A percentile compares a stretch with the other conserved stretches of the same genome.
Conservation (phyloP, 805 yeast genomes). For the Suhomyces pyralidae region DNA sequence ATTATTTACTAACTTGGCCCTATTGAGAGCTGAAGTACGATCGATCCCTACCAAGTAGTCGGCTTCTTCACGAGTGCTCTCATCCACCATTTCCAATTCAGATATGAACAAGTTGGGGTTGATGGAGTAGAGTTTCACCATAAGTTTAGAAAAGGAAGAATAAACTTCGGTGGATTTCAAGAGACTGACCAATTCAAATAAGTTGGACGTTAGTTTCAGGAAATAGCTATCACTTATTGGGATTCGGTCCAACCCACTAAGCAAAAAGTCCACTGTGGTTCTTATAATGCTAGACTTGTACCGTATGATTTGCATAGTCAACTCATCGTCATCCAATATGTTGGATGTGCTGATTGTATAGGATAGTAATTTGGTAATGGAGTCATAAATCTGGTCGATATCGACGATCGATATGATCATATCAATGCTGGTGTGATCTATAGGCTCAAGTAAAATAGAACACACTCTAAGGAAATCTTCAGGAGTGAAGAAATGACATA, state of each 20-base stretch:
- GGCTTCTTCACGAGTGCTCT: slow-evolving; percentile 28
- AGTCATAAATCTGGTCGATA: slow-evolving; percentile 27
- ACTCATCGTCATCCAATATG: slow-evolving; percentile 25
- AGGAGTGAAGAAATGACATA: slow-evolving; percentile 21
- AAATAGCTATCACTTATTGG: slow-evolving; percentile 35
- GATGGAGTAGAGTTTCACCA: slow-evolving; percentile 26
- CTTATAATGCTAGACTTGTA: slow-evolving; percentile 27
- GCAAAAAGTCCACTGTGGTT: slow-evolving; percentile 27
- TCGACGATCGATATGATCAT: slow-evolving; percentile 21
- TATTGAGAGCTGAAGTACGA: slow-evolving; percentile 12
- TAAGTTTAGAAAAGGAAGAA: slow-evolving; percentile 20
- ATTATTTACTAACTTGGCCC: slow-evolving; percentile 6
- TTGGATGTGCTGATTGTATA: slow-evolving; percentile 30
- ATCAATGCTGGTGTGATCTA: slow-evolving; percentile 19
- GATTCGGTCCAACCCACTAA: slow-evolving; percentile 23
- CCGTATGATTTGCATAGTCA: slow-evolving; percentile 37
- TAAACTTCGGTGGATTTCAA: slow-evolving; percentile 29
- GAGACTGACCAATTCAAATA: slow-evolving; percentile 32
- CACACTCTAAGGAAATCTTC: slow-evolving; percentile 38
- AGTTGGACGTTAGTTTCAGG: slow-evolving; percentile 19
- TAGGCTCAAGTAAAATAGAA: slow-evolving; percentile 20
- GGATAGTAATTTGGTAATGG: slow-evolving; percentile 26
- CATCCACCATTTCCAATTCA: slow-evolving; percentile 22
- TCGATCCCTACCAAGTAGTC: slow-evolving; percentile 34
- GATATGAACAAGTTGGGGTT: slow-evolving; percentile 25